phyloP scores from a whole-genome alignment of 2,329 filamentous ascomycete genomes.

The Pseudocercospora eumusae region DNA sequence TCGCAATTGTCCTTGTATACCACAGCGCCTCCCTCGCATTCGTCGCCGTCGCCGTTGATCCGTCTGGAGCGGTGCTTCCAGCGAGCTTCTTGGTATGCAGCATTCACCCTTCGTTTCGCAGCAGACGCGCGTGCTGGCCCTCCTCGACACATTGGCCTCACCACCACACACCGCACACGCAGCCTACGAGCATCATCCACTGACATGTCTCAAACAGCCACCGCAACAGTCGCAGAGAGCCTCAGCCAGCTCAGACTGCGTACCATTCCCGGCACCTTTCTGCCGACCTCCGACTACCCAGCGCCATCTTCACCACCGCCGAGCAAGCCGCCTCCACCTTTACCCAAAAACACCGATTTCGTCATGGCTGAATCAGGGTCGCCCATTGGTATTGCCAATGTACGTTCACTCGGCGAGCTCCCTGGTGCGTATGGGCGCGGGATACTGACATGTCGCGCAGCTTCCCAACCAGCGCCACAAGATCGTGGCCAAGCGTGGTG shows the following conservation, averaged over 20 bases:
- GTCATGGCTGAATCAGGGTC: constrained; percentile 65
- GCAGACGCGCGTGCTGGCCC: neutral
- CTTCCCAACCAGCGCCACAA: constrained; percentile 72
- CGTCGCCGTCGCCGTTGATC: neutral
- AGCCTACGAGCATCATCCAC: neutral
- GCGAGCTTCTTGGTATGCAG: neutral
- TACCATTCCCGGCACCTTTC: constrained; percentile 17
- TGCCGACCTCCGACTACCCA: constrained; percentile 17
- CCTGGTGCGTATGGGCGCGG: neutral
- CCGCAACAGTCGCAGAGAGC: constrained; percentile 5
- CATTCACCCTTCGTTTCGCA: neutral
- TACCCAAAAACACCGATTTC: constrained; percentile 22
- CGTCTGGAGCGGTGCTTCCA: neutral
- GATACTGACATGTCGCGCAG: constrained; percentile 49
- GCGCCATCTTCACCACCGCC: constrained; percentile 14
- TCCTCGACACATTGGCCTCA: neutral
- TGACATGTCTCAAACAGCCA: constrained; percentile 10
- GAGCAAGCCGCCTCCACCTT: constrained; percentile 12
- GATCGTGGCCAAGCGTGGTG: constrained; percentile 80
- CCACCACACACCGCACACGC: neutral
- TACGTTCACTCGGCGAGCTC: constrained; percentile 47
- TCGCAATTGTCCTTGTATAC: constrained; percentile 12
- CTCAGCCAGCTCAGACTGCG: constrained; percentile 12
- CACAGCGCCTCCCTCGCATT: constrained; percentile 2
- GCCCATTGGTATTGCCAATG: constrained; percentile 74